phyloP scores from a whole-genome alignment of 345 rosid species.

The Lepidium africanum region DNA sequence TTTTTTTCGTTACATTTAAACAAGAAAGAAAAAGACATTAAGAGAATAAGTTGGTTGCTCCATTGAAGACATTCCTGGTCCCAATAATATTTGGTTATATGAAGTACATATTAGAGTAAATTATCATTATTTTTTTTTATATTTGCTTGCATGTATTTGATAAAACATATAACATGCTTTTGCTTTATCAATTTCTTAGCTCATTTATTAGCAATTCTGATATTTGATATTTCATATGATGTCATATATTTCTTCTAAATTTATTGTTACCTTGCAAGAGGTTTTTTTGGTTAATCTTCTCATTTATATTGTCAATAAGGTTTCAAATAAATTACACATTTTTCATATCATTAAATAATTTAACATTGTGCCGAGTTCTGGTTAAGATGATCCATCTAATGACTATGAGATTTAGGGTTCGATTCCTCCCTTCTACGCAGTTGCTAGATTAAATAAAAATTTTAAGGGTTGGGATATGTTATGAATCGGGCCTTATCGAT shows the following conservation, averaged over 20 bases:
- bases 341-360: neutral
- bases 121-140: slow-evolving; percentile 14
- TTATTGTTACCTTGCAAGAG: neutral
- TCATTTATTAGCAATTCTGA: slow-evolving; percentile 15
- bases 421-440: too few relatives aligned
- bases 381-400: too few relatives aligned
- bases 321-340: neutral
- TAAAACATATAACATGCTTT: slow-evolving; percentile 22
- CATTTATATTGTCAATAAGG: neutral
- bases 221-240: neutral
- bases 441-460: too few relatives aligned
- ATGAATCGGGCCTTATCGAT: too few relatives aligned
- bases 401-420: too few relatives aligned
- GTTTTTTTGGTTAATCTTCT: neutral
- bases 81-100: slow-evolving; percentile 10
- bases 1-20: neutral
- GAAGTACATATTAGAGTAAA: slow-evolving; percentile 13
- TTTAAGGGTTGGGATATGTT: too few relatives aligned
- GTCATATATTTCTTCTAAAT: neutral
- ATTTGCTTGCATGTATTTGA: slow-evolving; percentile 8
- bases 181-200: neutral
- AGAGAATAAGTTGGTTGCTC: slow-evolving; percentile 20
- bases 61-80: slow-evolving; percentile 24
- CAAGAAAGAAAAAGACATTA: neutral
- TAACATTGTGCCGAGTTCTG: too few relatives aligned